Conservation (phyloP, 2,329 filamentous ascomycete species). For the Mollisia scopiformis region DNA sequence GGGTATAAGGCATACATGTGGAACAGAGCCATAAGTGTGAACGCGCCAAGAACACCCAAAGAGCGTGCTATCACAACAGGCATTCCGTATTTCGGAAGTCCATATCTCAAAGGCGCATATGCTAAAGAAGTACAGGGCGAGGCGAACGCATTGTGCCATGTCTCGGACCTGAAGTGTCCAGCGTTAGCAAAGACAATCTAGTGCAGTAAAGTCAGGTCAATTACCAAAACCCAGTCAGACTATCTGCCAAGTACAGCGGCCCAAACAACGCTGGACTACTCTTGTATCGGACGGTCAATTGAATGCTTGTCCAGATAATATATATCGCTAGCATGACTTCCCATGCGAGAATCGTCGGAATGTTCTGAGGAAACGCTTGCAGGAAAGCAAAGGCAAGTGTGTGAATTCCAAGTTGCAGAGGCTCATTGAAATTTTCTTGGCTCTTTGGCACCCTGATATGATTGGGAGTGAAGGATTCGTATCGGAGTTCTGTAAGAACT, state of each 20-base stretch:
- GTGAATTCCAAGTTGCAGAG: slow-evolving; percentile 40
- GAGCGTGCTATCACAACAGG: slow-evolving; percentile 38
- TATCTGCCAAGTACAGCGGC: slow-evolving; percentile 42
- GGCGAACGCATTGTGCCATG: slow-evolving; percentile 46
- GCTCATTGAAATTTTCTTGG: slow-evolving; percentile 41
- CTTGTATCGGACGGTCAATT: slow-evolving; percentile 41
- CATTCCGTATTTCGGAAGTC: slow-evolving; percentile 36
- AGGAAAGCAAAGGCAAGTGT: slow-evolving; percentile 37
- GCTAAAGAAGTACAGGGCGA: slow-evolving; percentile 43
- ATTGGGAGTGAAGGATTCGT: slow-evolving; percentile 47
- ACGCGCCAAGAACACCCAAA: slow-evolving; percentile 41
- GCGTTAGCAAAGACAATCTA: neutral
- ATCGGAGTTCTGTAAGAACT: slow-evolving; percentile 44
- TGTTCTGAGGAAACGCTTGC: slow-evolving; percentile 40
- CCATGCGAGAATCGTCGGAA: slow-evolving; percentile 40
- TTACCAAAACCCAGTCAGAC: slow-evolving; percentile 43
- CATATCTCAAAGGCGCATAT: slow-evolving; percentile 40
- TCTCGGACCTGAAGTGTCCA: slow-evolving; percentile 36
- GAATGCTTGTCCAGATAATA: slow-evolving; percentile 43
- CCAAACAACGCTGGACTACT: slow-evolving; percentile 43
- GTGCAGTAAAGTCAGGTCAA: neutral
- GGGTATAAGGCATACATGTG: slow-evolving; percentile 43
- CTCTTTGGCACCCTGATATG: slow-evolving; percentile 37
- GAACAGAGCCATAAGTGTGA: slow-evolving; percentile 43
- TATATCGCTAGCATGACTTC: slow-evolving; percentile 44